phyloP scores from a whole-genome alignment of 2,329 filamentous ascomycete genomes.

The Colletotrichum abscissum region DNA sequence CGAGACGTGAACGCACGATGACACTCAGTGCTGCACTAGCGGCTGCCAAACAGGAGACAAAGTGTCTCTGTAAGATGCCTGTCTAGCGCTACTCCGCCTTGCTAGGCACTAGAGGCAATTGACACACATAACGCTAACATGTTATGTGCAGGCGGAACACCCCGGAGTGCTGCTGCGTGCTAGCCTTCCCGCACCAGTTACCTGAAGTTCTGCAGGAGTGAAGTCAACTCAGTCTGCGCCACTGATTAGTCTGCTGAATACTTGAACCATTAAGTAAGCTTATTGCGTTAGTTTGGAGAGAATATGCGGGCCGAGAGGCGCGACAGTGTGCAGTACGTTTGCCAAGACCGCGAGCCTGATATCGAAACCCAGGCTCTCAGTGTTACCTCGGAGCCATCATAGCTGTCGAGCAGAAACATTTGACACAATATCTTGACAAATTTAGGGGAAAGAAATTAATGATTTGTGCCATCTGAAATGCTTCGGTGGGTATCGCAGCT shows the following conservation, averaged over 20 bases:
- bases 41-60: not conserved
- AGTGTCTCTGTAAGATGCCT: not conserved
- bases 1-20: conserved; percentile 5
- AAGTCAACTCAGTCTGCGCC: conserved; percentile 13
- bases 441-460: not conserved
- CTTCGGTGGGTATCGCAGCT: not conserved
- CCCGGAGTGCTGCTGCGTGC: conserved; percentile 4
- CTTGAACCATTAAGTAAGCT: not conserved
- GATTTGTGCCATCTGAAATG: conserved; percentile 21
- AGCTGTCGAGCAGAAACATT: not conserved
- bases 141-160: conserved; percentile 21
- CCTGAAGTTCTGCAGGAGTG: conserved; percentile 13
- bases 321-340: not conserved
- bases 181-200: conserved; percentile 11
- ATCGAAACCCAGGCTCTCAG: not conserved
- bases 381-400: not conserved
- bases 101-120: not conserved
- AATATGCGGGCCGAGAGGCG: not conserved
- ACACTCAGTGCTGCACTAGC: conserved; percentile 15
- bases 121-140: not conserved
- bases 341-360: not conserved
- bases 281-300: not conserved
- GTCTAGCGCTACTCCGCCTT: not conserved
- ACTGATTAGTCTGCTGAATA: not conserved
- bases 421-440: not conserved